phyloP scores from a whole-genome alignment of 371 early-diverging fungal genomes.

The Actinomortierella wolfii region DNA sequence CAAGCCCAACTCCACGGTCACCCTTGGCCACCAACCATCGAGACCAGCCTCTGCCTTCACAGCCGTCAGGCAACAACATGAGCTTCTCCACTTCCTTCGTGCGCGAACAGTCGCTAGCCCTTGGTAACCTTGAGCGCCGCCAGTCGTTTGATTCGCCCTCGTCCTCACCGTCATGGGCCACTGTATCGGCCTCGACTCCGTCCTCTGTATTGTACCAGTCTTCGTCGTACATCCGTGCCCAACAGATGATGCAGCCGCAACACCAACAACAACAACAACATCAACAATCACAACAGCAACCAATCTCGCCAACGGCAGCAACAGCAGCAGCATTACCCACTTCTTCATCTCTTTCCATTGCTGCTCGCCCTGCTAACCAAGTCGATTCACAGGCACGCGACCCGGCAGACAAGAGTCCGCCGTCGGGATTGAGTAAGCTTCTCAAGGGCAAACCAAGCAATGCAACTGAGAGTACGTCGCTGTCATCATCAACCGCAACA shows the following conservation, averaged over 20 bases:
- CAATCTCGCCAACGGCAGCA: too few relatives aligned
- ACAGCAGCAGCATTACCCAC: too few relatives aligned
- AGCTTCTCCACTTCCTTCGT: conserved; percentile 41
- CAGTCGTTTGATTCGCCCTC: conserved; percentile 31
- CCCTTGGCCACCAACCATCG: conserved; percentile 2
- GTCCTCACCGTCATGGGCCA: conserved; percentile 20
- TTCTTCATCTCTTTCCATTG: too few relatives aligned
- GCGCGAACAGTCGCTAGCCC: conserved; percentile 61
- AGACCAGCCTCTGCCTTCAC: conserved; percentile 11
- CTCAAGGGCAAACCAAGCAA: too few relatives aligned
- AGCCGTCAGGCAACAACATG: conserved; percentile 27
- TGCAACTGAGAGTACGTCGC: too few relatives aligned
- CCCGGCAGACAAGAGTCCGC: too few relatives aligned
- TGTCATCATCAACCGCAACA: too few relatives aligned
- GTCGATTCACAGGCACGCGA: too few relatives aligned
- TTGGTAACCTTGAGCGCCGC: conserved; percentile 45
- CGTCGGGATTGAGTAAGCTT: too few relatives aligned
- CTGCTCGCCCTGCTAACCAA: too few relatives aligned
- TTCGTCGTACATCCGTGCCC: background rate
- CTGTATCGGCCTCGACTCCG: background rate
- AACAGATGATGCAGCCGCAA: background rate
- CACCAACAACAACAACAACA: conserved; percentile 5
- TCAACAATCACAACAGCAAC: background rate
- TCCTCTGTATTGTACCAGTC: background rate
- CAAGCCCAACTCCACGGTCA: background rate